These are phyloP conservation scores for Ceratobasidium papillatum DNA, from an alignment of 1,284 basidiomycete species.

Conservation along the genomic window DNA sequence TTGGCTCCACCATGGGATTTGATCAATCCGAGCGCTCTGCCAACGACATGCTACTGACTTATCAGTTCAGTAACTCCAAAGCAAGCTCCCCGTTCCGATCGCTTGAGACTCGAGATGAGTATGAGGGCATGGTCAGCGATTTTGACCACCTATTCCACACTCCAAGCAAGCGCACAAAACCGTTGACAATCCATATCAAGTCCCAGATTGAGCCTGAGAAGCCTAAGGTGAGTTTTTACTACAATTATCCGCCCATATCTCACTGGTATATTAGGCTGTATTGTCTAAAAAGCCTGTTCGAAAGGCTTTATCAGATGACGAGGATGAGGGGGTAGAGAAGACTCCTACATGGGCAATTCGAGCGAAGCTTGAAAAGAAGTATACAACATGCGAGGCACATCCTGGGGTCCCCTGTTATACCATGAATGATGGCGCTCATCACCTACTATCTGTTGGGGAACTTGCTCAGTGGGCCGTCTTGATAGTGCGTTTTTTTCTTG, in stretches of 20 bases:
- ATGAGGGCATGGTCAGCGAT: neutral
- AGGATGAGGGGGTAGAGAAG: neutral
- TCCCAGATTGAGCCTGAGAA: neutral
- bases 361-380: neutral
- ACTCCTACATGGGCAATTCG: neutral
- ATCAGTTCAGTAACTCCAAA: neutral
- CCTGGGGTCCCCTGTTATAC: neutral
- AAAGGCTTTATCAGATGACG: neutral
- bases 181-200: neutral
- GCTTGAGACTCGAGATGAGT: constrained; percentile 2
- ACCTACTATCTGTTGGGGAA: neutral
- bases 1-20: neutral
- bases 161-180: neutral
- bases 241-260: neutral
- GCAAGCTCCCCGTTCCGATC: neutral
- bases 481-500: neutral
- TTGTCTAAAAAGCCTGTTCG: neutral
- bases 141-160: neutral
- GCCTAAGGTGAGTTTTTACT: neutral
- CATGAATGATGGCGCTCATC: neutral
- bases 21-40: neutral
- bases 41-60: neutral
- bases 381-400: neutral
- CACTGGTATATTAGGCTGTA: neutral
- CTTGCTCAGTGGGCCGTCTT: neutral